Evolutionary conservation across 1,284 basidiomycete genomes (phyloP).

Genomic region (Ganoderma lucidum): DNA sequence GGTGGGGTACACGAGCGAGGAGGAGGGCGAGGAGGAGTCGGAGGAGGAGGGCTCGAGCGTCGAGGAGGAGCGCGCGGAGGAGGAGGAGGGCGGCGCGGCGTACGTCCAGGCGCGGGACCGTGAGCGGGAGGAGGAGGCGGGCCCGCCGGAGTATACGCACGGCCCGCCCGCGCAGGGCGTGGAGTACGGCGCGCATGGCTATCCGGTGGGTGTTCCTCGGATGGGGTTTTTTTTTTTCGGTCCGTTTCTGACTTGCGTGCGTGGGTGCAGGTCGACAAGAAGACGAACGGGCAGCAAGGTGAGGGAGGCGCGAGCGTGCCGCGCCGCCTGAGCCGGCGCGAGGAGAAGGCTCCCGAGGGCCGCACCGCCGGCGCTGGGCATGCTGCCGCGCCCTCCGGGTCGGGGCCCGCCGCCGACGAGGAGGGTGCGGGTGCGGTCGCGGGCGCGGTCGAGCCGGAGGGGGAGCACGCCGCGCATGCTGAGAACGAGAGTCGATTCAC

Average conservation of each 20-base stretch:
- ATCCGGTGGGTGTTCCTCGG: conserved; percentile 67
- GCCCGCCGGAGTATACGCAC: conserved; percentile 61
- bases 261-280: conserved; percentile 41
- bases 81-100: conserved; percentile 64
- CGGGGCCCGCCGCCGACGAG: conserved; percentile 30
- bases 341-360: conserved; percentile 77
- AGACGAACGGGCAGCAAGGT: conserved; percentile 26
- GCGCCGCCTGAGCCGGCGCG: conserved; percentile 60
- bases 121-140: conserved; percentile 40
- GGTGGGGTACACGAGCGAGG: conserved; percentile 86
- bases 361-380: conserved; percentile 42
- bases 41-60: conserved; percentile 76
- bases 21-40: conserved; percentile 72
- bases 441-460: conserved; percentile 37
- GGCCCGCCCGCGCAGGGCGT: conserved; percentile 48
- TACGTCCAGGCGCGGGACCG: conserved; percentile 51
- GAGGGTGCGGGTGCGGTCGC: conserved; percentile 21
- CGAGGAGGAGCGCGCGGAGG: conserved; percentile 82
- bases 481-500: conserved; percentile 17
- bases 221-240: too few species aligned
- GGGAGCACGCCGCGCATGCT: conserved; percentile 33
- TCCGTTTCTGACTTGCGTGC: conserved; percentile 4
- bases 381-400: conserved; percentile 14
- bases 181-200: conserved; percentile 56
- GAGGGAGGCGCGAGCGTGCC: conserved; percentile 45